These are phyloP conservation scores for Antitrichia curtipendula DNA, from an alignment of 225 moss, liverwort and hornwort species.

Conservation along the genomic window DNA sequence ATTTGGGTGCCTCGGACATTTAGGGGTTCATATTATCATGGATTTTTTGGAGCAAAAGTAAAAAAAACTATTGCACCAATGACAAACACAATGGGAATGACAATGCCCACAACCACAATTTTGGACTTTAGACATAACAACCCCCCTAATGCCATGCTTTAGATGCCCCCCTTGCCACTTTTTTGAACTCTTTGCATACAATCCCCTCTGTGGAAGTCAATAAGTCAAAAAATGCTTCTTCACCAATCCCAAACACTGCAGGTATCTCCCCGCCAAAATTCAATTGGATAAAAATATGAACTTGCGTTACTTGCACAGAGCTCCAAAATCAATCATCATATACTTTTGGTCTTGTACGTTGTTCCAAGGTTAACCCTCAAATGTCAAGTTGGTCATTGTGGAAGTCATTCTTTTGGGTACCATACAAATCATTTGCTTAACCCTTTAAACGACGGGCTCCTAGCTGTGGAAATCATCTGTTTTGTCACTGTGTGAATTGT, in stretches of 20 bases:
- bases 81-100: fast-evolving
- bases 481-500: no score
- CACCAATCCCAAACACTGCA: not conserved
- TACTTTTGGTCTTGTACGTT: fast-evolving
- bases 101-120: fast-evolving
- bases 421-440: no score
- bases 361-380: fast-evolving
- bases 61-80: not conserved
- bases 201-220: not conserved
- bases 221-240: not conserved
- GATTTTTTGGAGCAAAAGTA: fast-evolving
- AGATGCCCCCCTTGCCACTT: not conserved
- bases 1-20: no score
- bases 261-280: not conserved
- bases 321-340: not conserved
- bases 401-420: fast-evolving
- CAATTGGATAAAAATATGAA: not conserved
- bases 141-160: fast-evolving
- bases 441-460: no score
- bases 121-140: not conserved
- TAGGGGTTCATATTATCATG: not conserved
- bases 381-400: fast-evolving
- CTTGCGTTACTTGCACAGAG: not conserved
- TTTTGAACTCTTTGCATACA: not conserved
- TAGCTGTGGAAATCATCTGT: no score